Base-by-base conservation (phyloP, 257 asterid genomes). In the Ophiorrhiza pumila region DNA sequence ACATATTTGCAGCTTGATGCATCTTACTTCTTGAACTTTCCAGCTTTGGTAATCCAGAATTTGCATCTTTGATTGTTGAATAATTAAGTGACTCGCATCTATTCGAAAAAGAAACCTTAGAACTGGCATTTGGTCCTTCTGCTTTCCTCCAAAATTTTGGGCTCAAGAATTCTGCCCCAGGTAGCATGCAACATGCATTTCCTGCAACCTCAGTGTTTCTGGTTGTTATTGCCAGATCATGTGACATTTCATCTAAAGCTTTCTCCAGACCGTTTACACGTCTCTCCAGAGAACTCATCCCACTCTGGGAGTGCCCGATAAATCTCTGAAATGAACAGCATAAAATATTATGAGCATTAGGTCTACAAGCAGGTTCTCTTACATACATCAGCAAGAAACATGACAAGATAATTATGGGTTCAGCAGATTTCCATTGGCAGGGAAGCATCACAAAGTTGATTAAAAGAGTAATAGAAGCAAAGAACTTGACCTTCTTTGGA, bases 191-290 rank as follows among this genome's bases (percentile, higher is more conserved):
- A 62, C 91, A 91, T 1, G 88, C 11, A 63, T 83, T 88, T 42
- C 84, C 87, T 45, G 75, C 49, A 34, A 65, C 49, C 18, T 71
- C 81, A 7, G 71, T 32, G 42, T 73, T 69, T n/a, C 83, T 25
- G 31, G 77, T 76, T 9, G 95, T 74, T 45, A 85, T 57, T 0
- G 83, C 85, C 25, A 88, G 79, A 45, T 85, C 96, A 8, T 79
- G 89, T 0, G 87, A 90, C 91, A 92, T 92, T 71, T 85, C 98
- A 25, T 81, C 94, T 65, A 92, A 78, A 75, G 82, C 86, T 81
- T 79, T 87, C 86, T 92, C 98, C 79, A 92, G 72, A 22, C 97
- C 96, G 52, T 90, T 91, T 18, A 92, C 97, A 12, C 97, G 92
- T 50, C 74, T 79, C 80, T 85, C 91, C 67, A 92, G 80, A 17